Conservation (phyloP, 306 rosid genomes). For the Alnus rubra region DNA sequence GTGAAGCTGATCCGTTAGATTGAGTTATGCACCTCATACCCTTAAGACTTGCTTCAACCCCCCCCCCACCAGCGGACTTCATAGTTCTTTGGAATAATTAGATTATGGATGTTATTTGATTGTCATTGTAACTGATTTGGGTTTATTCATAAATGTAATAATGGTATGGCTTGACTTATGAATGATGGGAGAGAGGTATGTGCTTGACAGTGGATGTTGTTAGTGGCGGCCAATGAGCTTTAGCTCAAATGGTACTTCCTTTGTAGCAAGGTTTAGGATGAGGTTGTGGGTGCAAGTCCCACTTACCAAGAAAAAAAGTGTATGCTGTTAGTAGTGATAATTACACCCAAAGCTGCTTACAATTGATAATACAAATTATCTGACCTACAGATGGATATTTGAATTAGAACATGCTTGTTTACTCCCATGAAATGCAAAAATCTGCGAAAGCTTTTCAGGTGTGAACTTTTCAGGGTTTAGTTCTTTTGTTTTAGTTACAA, state of each 20-base stretch:
- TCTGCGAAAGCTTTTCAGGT: not conserved
- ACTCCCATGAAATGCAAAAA: not conserved
- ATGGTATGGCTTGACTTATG: not conserved
- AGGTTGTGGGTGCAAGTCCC: too few relatives aligned
- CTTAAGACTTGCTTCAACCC: not conserved
- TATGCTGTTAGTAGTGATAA: not conserved
- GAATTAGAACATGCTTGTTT: not conserved
- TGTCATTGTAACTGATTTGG: not conserved
- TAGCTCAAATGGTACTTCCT: too few relatives aligned
- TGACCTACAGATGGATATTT: constrained; percentile 2
- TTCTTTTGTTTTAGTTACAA: constrained; percentile 4
- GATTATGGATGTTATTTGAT: not conserved
- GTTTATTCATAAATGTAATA: not conserved
- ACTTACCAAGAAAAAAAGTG: too few relatives aligned
- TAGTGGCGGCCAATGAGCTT: not conserved
- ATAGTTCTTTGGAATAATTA: not conserved
- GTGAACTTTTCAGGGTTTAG: not conserved
- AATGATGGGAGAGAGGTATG: not conserved
- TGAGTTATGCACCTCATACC: not conserved
- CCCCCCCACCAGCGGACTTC: not conserved
- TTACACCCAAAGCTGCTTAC: not conserved
- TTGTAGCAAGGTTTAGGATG: too few relatives aligned
- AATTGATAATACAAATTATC: not conserved
- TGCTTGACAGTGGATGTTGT: not conserved
- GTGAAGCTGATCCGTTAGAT: not conserved